Evolutionary conservation across 2,329 filamentous ascomycete genomes (phyloP).

Genomic region (Neopestalotiopsis rosae): DNA sequence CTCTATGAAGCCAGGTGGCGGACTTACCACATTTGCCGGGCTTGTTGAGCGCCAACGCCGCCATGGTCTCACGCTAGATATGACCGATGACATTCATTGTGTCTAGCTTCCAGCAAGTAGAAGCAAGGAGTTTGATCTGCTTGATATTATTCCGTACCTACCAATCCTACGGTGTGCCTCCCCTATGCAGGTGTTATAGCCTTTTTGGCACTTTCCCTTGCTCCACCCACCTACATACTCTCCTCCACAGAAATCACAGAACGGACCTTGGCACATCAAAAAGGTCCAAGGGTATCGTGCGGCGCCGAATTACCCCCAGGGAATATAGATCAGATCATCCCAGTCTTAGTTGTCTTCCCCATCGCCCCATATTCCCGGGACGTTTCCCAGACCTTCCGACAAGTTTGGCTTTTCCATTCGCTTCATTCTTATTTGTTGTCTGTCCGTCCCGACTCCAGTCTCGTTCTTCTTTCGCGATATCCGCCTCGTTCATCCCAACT

Average conservation of each 20-base stretch:
- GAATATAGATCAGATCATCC: background rate
- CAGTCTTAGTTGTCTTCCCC: background rate
- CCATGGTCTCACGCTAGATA: background rate
- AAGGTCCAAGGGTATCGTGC: background rate
- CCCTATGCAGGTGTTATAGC: background rate
- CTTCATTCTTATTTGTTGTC: background rate
- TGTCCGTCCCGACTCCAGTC: background rate
- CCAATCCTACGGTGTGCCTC: background rate
- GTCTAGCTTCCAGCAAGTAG: background rate
- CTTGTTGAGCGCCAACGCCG: background rate
- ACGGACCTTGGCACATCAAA: background rate
- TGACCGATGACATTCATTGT: background rate
- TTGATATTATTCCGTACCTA: slow-evolving; percentile 1
- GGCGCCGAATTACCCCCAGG: background rate
- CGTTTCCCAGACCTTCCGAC: background rate
- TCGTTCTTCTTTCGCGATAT: background rate
- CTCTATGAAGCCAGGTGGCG: background rate
- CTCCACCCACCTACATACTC: background rate
- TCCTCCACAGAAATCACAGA: background rate
- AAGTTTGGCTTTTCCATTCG: background rate
- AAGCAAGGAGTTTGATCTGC: background rate
- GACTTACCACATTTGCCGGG: background rate
- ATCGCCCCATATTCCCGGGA: background rate
- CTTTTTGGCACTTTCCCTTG: background rate
- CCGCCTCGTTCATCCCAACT: background rate